These are phyloP conservation scores for Plasmodium coatneyi DNA, from an alignment of 169 alveolate genomes.

Conservation along the genomic window DNA sequence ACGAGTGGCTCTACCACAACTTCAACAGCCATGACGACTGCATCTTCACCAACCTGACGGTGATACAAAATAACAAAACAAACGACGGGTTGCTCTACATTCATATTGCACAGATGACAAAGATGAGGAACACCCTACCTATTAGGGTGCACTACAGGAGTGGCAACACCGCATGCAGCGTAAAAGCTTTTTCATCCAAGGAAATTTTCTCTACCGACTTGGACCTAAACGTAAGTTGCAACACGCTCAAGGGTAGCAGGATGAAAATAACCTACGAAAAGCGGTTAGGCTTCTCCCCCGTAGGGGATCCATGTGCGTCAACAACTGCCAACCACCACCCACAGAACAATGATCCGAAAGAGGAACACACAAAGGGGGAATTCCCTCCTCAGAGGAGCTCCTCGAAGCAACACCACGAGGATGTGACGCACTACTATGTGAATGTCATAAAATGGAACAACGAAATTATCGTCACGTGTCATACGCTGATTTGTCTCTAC, in stretches of 20 bases:
- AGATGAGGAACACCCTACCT: conserved; percentile 11
- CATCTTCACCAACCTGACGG: neutral
- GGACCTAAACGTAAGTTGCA: neutral
- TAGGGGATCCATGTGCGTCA: neutral
- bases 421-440: neutral
- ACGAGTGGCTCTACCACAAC: neutral
- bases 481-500: conserved; percentile 35
- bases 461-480: conserved; percentile 33
- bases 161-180: neutral
- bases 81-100: neutral
- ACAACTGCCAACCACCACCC: neutral
- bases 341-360: neutral
- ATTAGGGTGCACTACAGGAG: conserved; percentile 5
- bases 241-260: neutral
- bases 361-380: neutral
- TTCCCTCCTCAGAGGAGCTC: neutral
- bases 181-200: neutral
- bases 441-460: conserved; percentile 7
- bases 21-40: neutral
- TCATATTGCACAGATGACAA: neutral
- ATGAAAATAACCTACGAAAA: neutral
- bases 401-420: neutral
- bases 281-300: neutral
- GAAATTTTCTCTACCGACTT: neutral
- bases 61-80: neutral